Conservation (phyloP, 2,329 filamentous ascomycete species). For the Mollisia scopiformis region DNA sequence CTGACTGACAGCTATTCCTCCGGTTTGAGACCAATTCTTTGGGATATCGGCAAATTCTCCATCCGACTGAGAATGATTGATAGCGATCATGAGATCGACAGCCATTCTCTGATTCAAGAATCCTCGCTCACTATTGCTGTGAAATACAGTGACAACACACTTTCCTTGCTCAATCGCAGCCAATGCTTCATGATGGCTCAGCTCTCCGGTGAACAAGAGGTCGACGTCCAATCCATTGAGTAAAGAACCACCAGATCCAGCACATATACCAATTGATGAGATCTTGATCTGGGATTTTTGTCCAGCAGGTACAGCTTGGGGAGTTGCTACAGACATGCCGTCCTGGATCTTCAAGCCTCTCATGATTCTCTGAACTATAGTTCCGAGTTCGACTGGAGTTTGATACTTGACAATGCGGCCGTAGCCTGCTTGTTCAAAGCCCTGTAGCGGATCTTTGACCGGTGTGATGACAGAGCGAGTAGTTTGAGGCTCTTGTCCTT, state of each 20-base stretch:
- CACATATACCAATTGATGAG: conserved; percentile 79
- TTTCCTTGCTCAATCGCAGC: conserved; percentile 82
- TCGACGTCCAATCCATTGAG: conserved; percentile 74
- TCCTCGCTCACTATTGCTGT: conserved; percentile 89
- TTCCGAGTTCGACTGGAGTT: conserved; percentile 28
- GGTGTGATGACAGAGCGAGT: conserved; percentile 32
- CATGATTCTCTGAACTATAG: conserved; percentile 30
- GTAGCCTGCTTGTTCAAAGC: conserved; percentile 36
- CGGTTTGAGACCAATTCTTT: conserved; percentile 23
- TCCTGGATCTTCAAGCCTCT: conserved; percentile 12
- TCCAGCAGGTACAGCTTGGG: conserved; percentile 28
- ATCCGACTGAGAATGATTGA: neutral
- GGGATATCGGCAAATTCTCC: conserved; percentile 27
- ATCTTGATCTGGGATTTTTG: conserved; percentile 45
- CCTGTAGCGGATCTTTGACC: conserved; percentile 23
- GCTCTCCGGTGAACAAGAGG: conserved; percentile 86
- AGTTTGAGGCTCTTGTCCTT: neutral
- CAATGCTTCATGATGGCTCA: conserved; percentile 91
- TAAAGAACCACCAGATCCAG: conserved; percentile 82
- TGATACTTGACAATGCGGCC: conserved; percentile 37
- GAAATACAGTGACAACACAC: conserved; percentile 83
- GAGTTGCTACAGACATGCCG: conserved; percentile 33
- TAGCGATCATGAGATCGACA: neutral
- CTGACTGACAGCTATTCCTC: conserved; percentile 71
- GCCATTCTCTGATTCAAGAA: conserved; percentile 77